Conservation (phyloP, 345 rosid genomes). For the Salix purpurea region DNA sequence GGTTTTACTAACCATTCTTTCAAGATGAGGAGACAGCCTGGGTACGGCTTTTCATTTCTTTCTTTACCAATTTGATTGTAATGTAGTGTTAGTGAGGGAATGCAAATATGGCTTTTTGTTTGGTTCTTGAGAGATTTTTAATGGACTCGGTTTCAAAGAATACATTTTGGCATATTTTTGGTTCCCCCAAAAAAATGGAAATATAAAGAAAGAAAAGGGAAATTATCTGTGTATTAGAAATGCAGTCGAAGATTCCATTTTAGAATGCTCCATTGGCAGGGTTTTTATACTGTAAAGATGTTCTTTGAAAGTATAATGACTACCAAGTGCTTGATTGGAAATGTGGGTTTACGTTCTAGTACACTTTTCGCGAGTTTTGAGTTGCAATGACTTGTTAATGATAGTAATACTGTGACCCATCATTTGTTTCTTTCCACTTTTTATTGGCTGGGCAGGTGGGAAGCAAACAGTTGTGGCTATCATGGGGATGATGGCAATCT, state of each 20-base stretch:
- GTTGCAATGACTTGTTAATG: not conserved
- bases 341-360: not conserved
- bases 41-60: conserved; percentile 28
- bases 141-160: not conserved
- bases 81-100: not conserved
- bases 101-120: not conserved
- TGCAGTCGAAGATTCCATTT: no score
- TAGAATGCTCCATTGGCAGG: not conserved
- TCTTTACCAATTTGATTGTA: not conserved
- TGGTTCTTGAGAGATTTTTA: not conserved
- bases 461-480: conserved; percentile 89
- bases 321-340: not conserved
- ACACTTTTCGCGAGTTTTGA: not conserved
- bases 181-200: not conserved
- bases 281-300: not conserved
- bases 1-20: conserved; percentile 75
- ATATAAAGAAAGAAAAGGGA: not conserved
- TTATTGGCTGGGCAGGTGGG: conserved; percentile 63
- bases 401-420: not conserved
- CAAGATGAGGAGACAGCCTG: conserved; percentile 91
- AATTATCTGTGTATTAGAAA: no score
- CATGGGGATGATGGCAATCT: conserved; percentile 92
- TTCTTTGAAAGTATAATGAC: not conserved
- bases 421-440: not conserved
- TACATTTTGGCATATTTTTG: not conserved